Conservation (phyloP, 2,329 filamentous ascomycete genomes). For the Botryosphaeria dothidea region DNA sequence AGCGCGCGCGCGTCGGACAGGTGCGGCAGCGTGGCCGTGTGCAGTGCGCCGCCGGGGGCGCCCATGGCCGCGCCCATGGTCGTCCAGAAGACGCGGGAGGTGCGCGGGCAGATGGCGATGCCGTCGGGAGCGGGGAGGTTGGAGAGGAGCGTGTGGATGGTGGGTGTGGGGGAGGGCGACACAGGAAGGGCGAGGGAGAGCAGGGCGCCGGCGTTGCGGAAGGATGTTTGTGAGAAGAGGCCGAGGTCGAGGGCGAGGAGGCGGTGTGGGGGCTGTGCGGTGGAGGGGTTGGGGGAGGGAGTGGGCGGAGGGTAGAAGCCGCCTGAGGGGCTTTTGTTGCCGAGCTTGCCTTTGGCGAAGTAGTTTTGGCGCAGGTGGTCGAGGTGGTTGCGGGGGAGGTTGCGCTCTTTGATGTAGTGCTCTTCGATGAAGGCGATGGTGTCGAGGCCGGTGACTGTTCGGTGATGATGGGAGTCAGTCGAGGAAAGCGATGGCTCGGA, state of each 20-base stretch:
- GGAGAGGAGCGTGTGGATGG: neutral
- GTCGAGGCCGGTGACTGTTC: slow-evolving; percentile 49
- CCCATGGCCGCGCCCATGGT: slow-evolving; percentile 23
- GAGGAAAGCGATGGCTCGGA: too few species aligned
- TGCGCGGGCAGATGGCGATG: slow-evolving; percentile 27
- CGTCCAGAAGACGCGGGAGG: slow-evolving; percentile 33
- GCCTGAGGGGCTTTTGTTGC: slow-evolving; percentile 40
- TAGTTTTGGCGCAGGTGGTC: slow-evolving; percentile 50
- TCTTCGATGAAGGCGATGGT: slow-evolving; percentile 56
- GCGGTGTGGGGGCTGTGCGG: neutral
- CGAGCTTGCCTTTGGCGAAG: slow-evolving; percentile 50
- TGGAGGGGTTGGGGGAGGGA: neutral
- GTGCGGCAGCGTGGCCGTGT: slow-evolving; percentile 46
- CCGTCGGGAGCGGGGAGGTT: slow-evolving; percentile 30
- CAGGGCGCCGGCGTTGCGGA: neutral
- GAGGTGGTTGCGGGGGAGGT: slow-evolving; percentile 41
- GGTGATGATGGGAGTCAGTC: neutral
- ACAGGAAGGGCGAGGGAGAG: neutral
- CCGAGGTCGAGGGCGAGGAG: slow-evolving; percentile 10
- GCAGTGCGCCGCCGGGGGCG: slow-evolving; percentile 45
- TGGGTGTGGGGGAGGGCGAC: neutral
- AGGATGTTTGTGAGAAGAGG: neutral
- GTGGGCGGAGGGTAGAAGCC: slow-evolving; percentile 34
- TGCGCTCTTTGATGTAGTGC: slow-evolving; percentile 54
- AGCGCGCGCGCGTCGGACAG: slow-evolving; percentile 49